Base-by-base conservation (phyloP, 371 early-diverging fungal genomes). In the Syncephalastrum monosporum region DNA sequence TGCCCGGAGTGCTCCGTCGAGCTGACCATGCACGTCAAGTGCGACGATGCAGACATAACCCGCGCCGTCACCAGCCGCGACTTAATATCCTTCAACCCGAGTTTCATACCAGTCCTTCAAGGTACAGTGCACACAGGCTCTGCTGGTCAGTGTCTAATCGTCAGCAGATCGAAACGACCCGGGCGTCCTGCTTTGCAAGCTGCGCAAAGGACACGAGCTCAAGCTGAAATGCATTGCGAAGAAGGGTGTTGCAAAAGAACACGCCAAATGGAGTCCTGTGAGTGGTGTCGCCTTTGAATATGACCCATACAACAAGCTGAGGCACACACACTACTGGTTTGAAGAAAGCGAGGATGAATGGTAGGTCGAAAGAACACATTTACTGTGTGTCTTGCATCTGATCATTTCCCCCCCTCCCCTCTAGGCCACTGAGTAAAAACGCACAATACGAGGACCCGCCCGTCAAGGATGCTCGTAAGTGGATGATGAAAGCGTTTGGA, bases 181-280 rank as follows among this genome's bases (percentile, higher is more conserved):
- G n/a, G 95, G 94, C 10, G 86, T 96, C 27, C 60, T 97, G 44
- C 86, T 99, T 51, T 87, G 90, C 25, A 97, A 96, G 73, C 84
- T 99, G 64, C 85, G 93, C 49, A 89, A 91, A 65, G 93, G 94
- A 8, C 99, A 99, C 71, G 92, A 93, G 63, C 53, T 99, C 45
- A 88, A 91, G 52, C 69, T 98, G 29, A 89, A 87, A 63, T 91
- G 93, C 55, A 86, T 92, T 53, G 93, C 92, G 13, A 91, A 91
- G 64, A 93, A 93, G 82, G 99, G 99, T 23, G 93, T 91, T 23
- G 96, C 92, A 19, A 97, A 98, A 71, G 96, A 95, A 59, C 99
- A 99, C 76, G 93, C 99, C 24, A 99, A 99, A 69, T 99, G 99
- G 99, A 91, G 91, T 57, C 99, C 99, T 27, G 93, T 94, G 27